These are phyloP conservation scores for Babjeviella inositovora DNA, from an alignment of 805 yeast species.

Conservation along the genomic window DNA sequence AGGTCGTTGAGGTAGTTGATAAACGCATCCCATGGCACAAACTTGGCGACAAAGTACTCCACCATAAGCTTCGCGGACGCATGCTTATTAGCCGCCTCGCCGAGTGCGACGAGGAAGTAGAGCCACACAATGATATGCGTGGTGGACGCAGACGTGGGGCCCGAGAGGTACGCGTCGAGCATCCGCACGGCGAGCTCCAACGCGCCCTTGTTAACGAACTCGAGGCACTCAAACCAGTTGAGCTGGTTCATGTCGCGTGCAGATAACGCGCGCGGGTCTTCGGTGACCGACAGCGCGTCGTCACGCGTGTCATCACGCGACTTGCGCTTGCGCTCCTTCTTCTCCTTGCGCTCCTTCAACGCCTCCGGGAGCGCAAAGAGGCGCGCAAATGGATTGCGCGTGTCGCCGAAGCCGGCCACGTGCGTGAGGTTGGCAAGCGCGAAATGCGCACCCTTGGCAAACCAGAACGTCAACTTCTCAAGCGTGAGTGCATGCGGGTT, in stretches of 20 bases:
- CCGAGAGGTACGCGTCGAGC: conserved; percentile 45
- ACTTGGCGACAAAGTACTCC: conserved; percentile 30
- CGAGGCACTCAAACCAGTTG: conserved; percentile 44
- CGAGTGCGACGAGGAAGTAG: conserved; percentile 51
- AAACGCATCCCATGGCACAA: conserved; percentile 57
- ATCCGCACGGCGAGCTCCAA: conserved; percentile 56
- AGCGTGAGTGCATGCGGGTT: conserved; percentile 8
- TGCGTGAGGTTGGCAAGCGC: conserved; percentile 67
- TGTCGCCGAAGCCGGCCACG: conserved; percentile 64
- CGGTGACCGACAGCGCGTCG: not conserved
- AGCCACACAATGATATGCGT: conserved; percentile 70
- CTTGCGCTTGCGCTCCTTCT: conserved; percentile 45
- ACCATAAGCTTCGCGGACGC: conserved; percentile 31
- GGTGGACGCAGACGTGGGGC: conserved; percentile 55
- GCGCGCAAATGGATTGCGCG: conserved; percentile 62
- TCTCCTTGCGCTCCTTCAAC: conserved; percentile 52
- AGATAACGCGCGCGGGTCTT: conserved; percentile 7
- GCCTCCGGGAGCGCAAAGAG: conserved; percentile 60
- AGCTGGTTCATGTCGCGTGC: conserved; percentile 11
- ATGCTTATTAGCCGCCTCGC: conserved; percentile 28
- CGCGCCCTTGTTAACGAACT: conserved; percentile 43
- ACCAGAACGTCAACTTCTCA: conserved; percentile 54
- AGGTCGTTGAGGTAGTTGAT: conserved; percentile 48
- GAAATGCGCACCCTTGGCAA: conserved; percentile 59
- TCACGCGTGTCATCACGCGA: not conserved